Conservation (phyloP, 2,329 filamentous ascomycete species). For the Cadophora gregata region DNA sequence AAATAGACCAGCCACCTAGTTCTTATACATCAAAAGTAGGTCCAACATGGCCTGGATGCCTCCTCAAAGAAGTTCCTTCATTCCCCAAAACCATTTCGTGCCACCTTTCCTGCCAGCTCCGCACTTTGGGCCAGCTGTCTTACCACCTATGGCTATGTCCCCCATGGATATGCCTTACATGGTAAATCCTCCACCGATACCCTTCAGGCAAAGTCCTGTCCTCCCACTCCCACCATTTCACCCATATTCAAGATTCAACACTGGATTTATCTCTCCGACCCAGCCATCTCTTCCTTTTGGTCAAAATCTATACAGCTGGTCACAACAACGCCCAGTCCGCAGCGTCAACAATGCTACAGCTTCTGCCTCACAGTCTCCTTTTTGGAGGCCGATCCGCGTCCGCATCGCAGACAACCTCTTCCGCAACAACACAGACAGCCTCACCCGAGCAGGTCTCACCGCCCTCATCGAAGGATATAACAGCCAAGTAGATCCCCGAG, state of each 20-base stretch:
- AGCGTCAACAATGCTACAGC: not conserved
- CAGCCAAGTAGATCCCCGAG: too few species aligned
- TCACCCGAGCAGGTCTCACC: not conserved
- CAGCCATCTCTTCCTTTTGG: too few species aligned
- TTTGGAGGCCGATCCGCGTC: not conserved
- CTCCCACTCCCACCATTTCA: not conserved
- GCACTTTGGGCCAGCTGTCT: not conserved
- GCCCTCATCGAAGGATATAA: not conserved
- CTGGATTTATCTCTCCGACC: not conserved
- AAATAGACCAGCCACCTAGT: too few species aligned
- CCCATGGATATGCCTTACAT: not conserved
- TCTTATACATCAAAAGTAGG: not conserved
- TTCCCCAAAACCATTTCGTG: not conserved
- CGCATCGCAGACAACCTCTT: not conserved
- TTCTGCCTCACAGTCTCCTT: not conserved
- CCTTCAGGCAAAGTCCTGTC: not conserved
- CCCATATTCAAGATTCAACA: not conserved
- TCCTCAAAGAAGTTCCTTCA: not conserved
- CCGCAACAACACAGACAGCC: not conserved
- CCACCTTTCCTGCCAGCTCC: not conserved
- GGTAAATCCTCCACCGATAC: not conserved
- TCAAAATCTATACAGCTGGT: not conserved
- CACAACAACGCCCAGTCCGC: not conserved
- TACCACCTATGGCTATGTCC: not conserved
- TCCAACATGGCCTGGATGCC: not conserved